These are phyloP conservation scores for Aspergillus ibericus DNA, from an alignment of 2,329 filamentous ascomycete species.

Conservation along the genomic window DNA sequence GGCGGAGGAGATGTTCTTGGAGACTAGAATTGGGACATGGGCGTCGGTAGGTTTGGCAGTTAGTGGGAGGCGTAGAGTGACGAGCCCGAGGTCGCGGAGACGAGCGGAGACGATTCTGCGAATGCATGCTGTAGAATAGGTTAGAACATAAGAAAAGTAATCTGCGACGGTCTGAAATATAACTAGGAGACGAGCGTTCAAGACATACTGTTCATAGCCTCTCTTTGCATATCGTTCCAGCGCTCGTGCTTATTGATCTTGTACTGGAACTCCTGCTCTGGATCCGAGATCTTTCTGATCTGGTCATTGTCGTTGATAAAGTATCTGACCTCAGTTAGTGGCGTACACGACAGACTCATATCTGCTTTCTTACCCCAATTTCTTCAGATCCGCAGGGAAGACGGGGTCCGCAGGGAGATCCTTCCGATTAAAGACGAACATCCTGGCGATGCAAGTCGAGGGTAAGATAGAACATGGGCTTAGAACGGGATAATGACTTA, in stretches of 20 bases:
- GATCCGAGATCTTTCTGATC: conserved; percentile 67
- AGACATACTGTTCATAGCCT: conserved; percentile 68
- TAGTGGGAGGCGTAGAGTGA: conserved; percentile 63
- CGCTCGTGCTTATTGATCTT: conserved; percentile 71
- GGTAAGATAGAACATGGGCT: not conserved
- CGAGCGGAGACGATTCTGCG: conserved; percentile 62
- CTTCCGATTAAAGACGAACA: conserved; percentile 73
- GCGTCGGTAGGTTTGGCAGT: conserved; percentile 50
- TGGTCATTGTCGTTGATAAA: conserved; percentile 75
- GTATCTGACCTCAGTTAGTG: conserved; percentile 56
- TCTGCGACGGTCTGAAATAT: not conserved
- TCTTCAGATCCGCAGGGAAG: conserved; percentile 65
- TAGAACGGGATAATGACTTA: not conserved
- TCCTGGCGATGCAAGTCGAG: conserved; percentile 38
- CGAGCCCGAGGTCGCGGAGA: conserved; percentile 61
- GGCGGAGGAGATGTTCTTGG: conserved; percentile 55
- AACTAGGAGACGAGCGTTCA: not conserved
- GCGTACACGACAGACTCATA: not conserved
- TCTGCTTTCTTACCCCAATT: conserved; percentile 64
- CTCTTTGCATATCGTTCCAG: conserved; percentile 72
- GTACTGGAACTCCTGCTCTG: conserved; percentile 71
- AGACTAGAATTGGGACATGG: conserved; percentile 69
- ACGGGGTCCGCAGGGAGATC: conserved; percentile 69
- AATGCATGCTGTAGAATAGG: conserved; percentile 48
- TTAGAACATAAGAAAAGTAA: not conserved